A percentile compares a stretch with the other conserved stretches of the same genome.
Evolutionary conservation across 176 grass and related monocot genomes (phyloP).

Genomic region (Coix lacrymajobi): DNA sequence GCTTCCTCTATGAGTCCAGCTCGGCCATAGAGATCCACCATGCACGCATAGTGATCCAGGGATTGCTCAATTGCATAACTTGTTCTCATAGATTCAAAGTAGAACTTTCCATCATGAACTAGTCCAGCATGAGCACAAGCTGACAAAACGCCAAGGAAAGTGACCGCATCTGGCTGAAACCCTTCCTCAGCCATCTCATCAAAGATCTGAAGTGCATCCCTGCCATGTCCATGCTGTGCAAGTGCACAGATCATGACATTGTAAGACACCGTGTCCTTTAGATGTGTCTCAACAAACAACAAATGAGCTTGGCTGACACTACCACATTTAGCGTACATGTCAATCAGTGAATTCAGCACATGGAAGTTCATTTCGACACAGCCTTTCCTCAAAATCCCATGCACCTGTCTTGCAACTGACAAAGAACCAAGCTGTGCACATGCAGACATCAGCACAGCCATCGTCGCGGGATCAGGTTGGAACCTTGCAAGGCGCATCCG

Average conservation of each 20-base stretch:
- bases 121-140: conserved; percentile 61
- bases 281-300: conserved; percentile 28
- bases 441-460: conserved; percentile 53
- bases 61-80: conserved; percentile 39
- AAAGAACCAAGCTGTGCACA: conserved; percentile 55
- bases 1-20: conserved; percentile 54
- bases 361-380: conserved; percentile 51
- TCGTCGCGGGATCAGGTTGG: conserved; percentile 37
- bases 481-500: conserved; percentile 26
- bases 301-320: conserved; percentile 32
- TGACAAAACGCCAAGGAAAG: conserved; percentile 54
- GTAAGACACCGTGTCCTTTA: conserved; percentile 60
- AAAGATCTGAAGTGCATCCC: conserved; percentile 46
- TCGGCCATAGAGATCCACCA: conserved; percentile 71
- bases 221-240: conserved; percentile 45
- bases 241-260: conserved; percentile 61
- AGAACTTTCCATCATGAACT: conserved; percentile 22
- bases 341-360: conserved; percentile 43
- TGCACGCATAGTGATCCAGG: conserved; percentile 58
- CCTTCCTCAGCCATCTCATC: conserved; percentile 28
- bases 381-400: conserved; percentile 50
- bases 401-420: conserved; percentile 46
- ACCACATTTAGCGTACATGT: conserved; percentile 65
- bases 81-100: conserved; percentile 51
- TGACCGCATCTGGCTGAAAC: conserved; percentile 44